phyloP scores from a whole-genome alignment of 148 eudicot genomes.

The Dysphania ambrosioides region DNA sequence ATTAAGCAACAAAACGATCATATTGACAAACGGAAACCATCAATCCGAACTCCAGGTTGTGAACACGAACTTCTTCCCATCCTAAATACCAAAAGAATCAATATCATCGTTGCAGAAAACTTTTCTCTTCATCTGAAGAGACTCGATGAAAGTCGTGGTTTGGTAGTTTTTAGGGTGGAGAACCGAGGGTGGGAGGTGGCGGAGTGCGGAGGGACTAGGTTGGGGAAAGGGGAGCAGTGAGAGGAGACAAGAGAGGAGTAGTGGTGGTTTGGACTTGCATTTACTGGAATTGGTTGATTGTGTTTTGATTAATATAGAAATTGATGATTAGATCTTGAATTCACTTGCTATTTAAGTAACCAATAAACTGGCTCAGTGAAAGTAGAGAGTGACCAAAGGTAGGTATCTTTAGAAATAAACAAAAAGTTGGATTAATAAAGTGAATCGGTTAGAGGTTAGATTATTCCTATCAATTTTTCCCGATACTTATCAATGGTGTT shows the following conservation, averaged over 20 bases:
- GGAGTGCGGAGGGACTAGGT: slow-evolving; percentile 18
- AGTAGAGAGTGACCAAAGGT: too few species aligned
- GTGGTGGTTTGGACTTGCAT: slow-evolving; percentile 5
- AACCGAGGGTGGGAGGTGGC: slow-evolving; percentile 39
- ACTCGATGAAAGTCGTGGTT: slow-evolving; percentile 40
- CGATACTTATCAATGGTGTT: too few species aligned
- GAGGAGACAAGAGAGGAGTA: slow-evolving; percentile 4
- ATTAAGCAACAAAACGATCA: slow-evolving; percentile 43
- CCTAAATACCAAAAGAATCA: slow-evolving; percentile 68
- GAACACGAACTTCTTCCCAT: slow-evolving; percentile 54
- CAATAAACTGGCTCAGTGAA: too few species aligned
- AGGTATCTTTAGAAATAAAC: too few species aligned
- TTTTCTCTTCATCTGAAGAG: slow-evolving; percentile 35
- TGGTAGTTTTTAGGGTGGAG: slow-evolving; percentile 80
- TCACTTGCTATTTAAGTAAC: too few species aligned
- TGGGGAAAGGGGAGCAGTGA: slow-evolving; percentile 18
- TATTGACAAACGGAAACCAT: slow-evolving; percentile 33
- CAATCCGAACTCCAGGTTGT: slow-evolving; percentile 43
- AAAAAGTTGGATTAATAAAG: too few species aligned
- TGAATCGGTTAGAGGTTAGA: too few species aligned
- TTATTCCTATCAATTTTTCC: too few species aligned
- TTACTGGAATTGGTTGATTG: too few species aligned
- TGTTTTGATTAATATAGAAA: too few species aligned
- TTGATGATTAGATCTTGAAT: too few species aligned
- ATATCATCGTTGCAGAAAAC: slow-evolving; percentile 26